Percentiles rank a stretch among this genome's conserved stretches.
These are phyloP conservation scores for Pseudogymnoascus sp. DNA, from an alignment of 2,329 filamentous ascomycete genomes.

Conservation along the genomic window DNA sequence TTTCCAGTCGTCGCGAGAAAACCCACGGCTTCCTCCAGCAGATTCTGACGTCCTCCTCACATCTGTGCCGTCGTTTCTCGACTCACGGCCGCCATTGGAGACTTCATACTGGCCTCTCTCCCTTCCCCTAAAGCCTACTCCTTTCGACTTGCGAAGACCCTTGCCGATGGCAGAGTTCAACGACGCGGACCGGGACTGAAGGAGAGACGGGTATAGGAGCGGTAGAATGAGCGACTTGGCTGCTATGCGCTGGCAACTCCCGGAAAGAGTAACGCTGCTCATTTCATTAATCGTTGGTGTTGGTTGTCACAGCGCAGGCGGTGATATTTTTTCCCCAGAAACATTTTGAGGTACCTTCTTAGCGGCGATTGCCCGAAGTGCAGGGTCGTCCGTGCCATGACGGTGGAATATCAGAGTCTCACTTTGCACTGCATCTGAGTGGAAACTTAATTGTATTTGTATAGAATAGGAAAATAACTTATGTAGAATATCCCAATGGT, in stretches of 20 bases:
- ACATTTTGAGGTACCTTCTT: background rate
- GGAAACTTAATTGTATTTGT: background rate
- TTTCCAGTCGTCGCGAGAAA: constrained; percentile 13
- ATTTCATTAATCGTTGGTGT: constrained; percentile 18
- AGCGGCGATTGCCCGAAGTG: background rate
- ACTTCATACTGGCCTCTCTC: constrained; percentile 14
- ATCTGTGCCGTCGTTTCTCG: constrained; percentile 21
- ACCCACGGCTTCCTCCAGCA: constrained; percentile 30
- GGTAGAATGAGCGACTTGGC: constrained; percentile 2
- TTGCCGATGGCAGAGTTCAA: constrained; percentile 63
- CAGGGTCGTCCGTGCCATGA: constrained; percentile 6
- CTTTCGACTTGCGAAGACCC: constrained; percentile 51
- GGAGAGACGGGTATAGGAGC: constrained; percentile 12
- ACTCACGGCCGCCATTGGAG: constrained; percentile 21
- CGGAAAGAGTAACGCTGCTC: constrained; percentile 19
- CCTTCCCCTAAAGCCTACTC: constrained; percentile 25
- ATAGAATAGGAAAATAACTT: background rate
- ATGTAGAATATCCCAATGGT: background rate
- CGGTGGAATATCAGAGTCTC: background rate
- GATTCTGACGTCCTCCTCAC: constrained; percentile 21
- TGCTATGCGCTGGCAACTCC: constrained; percentile 14
- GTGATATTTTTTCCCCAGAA: constrained; percentile 8
- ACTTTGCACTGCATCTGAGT: background rate
- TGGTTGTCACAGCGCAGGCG: background rate
- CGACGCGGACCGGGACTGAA: constrained; percentile 41